phyloP scores from a whole-genome alignment of 2,329 filamentous ascomycete species.

The Diaporthe helianthi region DNA sequence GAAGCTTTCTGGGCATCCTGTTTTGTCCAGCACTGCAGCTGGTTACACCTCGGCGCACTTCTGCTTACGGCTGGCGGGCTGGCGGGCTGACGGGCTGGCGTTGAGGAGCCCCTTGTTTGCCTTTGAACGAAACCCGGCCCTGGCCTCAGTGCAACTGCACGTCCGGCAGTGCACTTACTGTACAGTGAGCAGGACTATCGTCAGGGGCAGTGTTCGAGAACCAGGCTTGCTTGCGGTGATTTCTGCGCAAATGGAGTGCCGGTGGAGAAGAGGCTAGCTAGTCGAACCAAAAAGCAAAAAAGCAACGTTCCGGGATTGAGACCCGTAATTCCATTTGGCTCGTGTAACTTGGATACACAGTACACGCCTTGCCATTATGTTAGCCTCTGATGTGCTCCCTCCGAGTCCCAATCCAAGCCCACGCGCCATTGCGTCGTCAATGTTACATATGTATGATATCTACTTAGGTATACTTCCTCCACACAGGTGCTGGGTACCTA shows the following conservation, averaged over 20 bases:
- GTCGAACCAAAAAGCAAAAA: conserved; percentile 13
- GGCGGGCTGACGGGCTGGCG: neutral
- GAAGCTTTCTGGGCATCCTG: neutral
- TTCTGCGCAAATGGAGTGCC: conserved; percentile 20
- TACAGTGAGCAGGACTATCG: conserved; percentile 25
- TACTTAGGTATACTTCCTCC: neutral
- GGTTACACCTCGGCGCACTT: conserved; percentile 1
- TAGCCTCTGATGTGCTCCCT: conserved; percentile 17
- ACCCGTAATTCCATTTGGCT: conserved; percentile 21
- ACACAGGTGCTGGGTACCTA: neutral
- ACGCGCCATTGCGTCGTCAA: neutral
- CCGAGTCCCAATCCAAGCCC: neutral
- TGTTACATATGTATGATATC: conserved; percentile 1
- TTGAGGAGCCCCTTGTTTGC: neutral
- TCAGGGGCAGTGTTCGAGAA: conserved; percentile 27
- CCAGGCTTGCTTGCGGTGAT: conserved; percentile 30
- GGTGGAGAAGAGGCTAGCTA: conserved; percentile 21
- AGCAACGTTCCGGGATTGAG: conserved; percentile 6
- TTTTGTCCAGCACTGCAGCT: conserved; percentile 5
- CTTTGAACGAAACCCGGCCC: conserved; percentile 3
- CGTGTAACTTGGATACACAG: no score
- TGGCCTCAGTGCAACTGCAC: conserved; percentile 12
- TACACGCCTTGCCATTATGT: conserved; percentile 22
- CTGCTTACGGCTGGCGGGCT: neutral
- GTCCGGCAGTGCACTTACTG: conserved; percentile 14